Evolutionary conservation across 768 basidiomycete species (phyloP), one percentile per base, ranked within the genome.

Genomic region (Scleroderma bovista): DNA sequence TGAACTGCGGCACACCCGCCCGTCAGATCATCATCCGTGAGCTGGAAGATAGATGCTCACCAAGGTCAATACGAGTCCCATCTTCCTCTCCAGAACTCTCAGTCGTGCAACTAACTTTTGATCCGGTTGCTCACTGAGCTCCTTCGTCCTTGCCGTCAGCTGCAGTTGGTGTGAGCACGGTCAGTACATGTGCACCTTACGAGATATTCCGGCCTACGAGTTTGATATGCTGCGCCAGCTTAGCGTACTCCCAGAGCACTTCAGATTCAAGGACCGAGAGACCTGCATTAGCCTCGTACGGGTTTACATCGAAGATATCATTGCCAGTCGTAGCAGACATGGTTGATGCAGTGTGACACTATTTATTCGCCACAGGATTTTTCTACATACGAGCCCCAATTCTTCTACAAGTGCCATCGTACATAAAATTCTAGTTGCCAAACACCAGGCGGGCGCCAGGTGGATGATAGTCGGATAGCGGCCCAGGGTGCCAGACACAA

Each of bases 61-160:
- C 67, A 99, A 70, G 0, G 94, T 98, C 65, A 97, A 69, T 0
- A 97, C 93, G 47, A 99, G 75, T 8, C 89, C 91, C 87, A 99
- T 93, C 68, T 96, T 95, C 66, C 87, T 81, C 63, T 98, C 95
- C 41, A 99, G 72, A 6, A 80, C 75, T 33, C 93, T 76, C 24
- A 99, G 70, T 46, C 86, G 83, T 45, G 77, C 74, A 26, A 97
- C 71, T 61, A 97, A 76, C 46, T 74, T 72, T 53, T 87, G 79
- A 62, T 96, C 90, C 1, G 93, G 93, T 44, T 80, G 75, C 51
- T 86, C 81, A 47, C 82, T 77, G 52, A 95, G 74, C 34, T 71
- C 69, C 55, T 80, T 83, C n/a, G 90, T 84, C 64, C 80, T 77
- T 37, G 73, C 67, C 12, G 83, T 76, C 46, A 89, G 66, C 90